Evolutionary conservation across 495 filamentous ascomycete genomes (phyloP), one percentile per base, ranked within the genome.

Genomic region (Penicillium herquei): DNA sequence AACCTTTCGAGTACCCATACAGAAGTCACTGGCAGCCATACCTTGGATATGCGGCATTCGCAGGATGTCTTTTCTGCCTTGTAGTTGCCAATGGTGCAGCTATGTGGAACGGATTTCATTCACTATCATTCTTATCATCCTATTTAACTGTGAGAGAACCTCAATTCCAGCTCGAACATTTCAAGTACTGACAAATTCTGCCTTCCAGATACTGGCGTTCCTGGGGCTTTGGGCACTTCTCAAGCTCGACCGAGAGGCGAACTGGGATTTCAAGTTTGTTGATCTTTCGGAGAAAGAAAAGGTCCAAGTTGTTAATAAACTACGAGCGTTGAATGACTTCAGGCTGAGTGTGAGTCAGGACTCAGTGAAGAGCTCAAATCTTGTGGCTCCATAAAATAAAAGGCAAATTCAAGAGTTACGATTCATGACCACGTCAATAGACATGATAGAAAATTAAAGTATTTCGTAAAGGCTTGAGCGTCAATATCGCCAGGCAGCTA

Each of bases 11-110:
- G 12, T 79, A 79, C 45, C 75, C 76, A 0, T 79, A 73, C 46
- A 65, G 67, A 40, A 67, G 68, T 43, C 69, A 77, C 39, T 72
- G 70, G 2, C 76, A 79, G 46, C 76, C 76, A 0, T 14, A 74
- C 1, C 62, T 69, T 0, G 69, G 67, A 12, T 75, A 76, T 39
- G 8, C 70, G 0, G 70, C 73, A 0, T 40, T 79, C 0, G 31
- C 42, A 1, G 73, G 68, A 7, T 79, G 76, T 39, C 10, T 77
- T 8, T 68, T 75, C 21, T 43, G 77, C 12, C 56, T 79, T 0
- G 8, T 74, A 3, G 56, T 78, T 1, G 62, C 70, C 4, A 68
- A 76, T 39, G 70, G 73, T 0, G 67, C 76, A 30, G 58, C 75
- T 0, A 39, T 77, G 14, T 78, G 75, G 73, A 65, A 68, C 14